These are phyloP conservation scores for Eucalyptus urophylla DNA, from an alignment of 345 rosid species.

Conservation along the genomic window DNA sequence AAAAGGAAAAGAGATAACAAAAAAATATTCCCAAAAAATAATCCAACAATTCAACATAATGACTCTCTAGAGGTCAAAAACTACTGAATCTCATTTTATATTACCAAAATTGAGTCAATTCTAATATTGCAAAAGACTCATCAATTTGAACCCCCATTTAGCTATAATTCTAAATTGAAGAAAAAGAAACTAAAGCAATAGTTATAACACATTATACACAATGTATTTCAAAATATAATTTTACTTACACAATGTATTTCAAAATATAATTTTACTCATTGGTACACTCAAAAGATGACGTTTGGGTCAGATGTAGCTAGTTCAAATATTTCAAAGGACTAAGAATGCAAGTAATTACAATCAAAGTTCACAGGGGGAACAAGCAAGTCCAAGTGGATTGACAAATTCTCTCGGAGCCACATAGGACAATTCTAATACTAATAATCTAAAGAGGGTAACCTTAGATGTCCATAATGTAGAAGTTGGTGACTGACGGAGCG, in stretches of 20 bases:
- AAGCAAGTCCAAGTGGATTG: too few relatives aligned
- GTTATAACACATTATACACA: not conserved
- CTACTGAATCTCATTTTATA: not conserved
- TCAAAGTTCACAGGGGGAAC: too few relatives aligned
- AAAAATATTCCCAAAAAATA: not conserved
- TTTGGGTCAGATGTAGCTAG: rapidly evolving
- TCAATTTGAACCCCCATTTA: not conserved
- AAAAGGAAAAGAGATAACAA: not conserved
- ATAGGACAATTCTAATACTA: too few relatives aligned
- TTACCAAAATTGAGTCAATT: not conserved
- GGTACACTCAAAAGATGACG: not conserved
- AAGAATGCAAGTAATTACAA: too few relatives aligned
- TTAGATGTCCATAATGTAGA: too few relatives aligned
- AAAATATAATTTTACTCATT: not conserved
- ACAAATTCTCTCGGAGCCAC: too few relatives aligned
- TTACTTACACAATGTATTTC: not conserved
- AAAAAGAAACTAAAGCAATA: not conserved
- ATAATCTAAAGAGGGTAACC: too few relatives aligned
- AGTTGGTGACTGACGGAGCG: too few relatives aligned
- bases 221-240: not conserved
- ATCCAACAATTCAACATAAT: not conserved
- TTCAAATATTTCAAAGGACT: too few relatives aligned
- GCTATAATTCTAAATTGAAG: not conserved
- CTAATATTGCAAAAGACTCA: not conserved
- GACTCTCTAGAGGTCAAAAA: not conserved